Evolutionary conservation across 306 rosid species (phyloP).

Genomic region (Trifolium repens): DNA sequence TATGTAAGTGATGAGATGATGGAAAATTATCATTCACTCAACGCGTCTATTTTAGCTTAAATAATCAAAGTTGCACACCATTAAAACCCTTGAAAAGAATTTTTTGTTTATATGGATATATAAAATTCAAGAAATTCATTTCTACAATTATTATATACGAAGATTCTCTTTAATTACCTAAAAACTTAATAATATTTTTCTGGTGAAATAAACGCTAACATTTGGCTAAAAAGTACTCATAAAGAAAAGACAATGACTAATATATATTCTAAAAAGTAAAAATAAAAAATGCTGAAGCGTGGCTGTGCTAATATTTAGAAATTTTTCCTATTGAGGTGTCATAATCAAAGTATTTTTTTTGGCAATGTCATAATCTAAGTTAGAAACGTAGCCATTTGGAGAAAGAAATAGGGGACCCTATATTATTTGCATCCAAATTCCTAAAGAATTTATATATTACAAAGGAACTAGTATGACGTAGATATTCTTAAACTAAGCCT

Average conservation of each 20-base stretch:
- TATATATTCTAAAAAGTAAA: background rate
- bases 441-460: background rate
- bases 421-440: slow-evolving; percentile 7
- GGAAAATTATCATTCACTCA: too few relatives aligned
- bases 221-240: background rate
- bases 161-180: too few relatives aligned
- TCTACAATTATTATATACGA: too few relatives aligned
- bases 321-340: background rate
- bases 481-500: slow-evolving; percentile 12
- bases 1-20: too few relatives aligned
- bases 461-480: background rate
- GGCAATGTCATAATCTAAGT: slow-evolving; percentile 35
- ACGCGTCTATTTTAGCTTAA: too few relatives aligned
- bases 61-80: too few relatives aligned
- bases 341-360: background rate
- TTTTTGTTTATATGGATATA: too few relatives aligned
- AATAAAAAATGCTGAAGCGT: background rate
- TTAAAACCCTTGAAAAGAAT: too few relatives aligned
- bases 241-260: background rate
- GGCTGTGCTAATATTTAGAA: background rate
- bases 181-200: too few relatives aligned
- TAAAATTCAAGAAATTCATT: too few relatives aligned
- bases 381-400: slow-evolving; percentile 45
- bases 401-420: slow-evolving; percentile 13
- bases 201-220: background rate